Evolutionary conservation across 306 rosid species (phyloP).

Genomic region (Cicer chorassanicum): DNA sequence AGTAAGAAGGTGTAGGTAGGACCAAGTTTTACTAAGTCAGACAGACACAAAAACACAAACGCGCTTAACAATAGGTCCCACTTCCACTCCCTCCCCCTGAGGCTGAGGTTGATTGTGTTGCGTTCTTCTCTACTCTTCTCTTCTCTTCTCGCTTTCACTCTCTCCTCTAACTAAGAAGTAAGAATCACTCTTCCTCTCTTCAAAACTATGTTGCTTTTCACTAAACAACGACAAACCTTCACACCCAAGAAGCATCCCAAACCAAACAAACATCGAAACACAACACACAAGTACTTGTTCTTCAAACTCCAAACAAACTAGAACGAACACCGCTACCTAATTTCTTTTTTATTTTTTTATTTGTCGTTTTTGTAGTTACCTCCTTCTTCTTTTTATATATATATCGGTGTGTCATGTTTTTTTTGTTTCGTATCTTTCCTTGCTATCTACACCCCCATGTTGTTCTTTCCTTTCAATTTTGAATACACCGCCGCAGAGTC

Average conservation of each 20-base stretch:
- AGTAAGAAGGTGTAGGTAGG: background rate
- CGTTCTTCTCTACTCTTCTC: background rate
- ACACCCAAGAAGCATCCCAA: slow-evolving; percentile 61
- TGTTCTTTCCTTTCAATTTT: background rate
- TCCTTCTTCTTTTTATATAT: background rate
- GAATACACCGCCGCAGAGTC: background rate
- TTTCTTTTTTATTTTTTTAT: background rate
- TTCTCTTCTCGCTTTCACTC: slow-evolving; percentile 17
- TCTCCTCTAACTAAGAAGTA: background rate
- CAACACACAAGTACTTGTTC: slow-evolving; percentile 13
- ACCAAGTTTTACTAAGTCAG: slow-evolving; percentile 33
- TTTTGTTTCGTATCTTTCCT: slow-evolving; percentile 4
- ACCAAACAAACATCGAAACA: slow-evolving; percentile 54
- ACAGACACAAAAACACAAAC: slow-evolving; percentile 19
- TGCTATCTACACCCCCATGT: slow-evolving; percentile 23
- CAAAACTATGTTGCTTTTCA: background rate
- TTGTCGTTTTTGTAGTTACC: slow-evolving; percentile 9
- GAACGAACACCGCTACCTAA: background rate
- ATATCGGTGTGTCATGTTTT: background rate
- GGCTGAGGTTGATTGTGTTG: background rate
- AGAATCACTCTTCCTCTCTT: slow-evolving; percentile 6
- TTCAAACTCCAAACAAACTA: background rate
- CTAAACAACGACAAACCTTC: slow-evolving; percentile 38
- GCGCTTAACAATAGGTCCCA: slow-evolving; percentile 23
- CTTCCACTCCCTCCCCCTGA: slow-evolving; percentile 7